A percentile compares a stretch with the other conserved stretches of the same genome.
Conservation (phyloP, 164 flowering plant genomes). For the Aristolochia contorta region DNA sequence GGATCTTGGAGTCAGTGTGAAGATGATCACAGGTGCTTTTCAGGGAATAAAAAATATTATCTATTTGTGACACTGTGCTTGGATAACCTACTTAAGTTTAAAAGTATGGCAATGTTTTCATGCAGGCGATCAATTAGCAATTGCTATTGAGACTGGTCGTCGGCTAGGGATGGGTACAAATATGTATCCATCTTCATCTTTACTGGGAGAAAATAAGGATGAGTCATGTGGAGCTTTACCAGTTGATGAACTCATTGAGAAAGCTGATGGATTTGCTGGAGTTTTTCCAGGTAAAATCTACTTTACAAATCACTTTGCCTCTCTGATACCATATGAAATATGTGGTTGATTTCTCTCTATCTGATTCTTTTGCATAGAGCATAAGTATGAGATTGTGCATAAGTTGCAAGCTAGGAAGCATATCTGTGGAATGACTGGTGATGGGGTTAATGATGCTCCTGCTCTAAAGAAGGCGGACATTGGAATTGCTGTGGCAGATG, state of each 20-base stretch:
- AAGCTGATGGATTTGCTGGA: conserved; percentile 74
- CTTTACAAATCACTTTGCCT: not conserved
- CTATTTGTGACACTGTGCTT: not conserved
- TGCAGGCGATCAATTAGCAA: conserved; percentile 59
- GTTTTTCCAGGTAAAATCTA: conserved; percentile 48
- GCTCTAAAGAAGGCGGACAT: conserved; percentile 57
- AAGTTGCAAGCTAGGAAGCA: conserved; percentile 52
- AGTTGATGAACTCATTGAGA: conserved; percentile 55
- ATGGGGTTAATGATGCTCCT: conserved; percentile 70
- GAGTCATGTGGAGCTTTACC: conserved; percentile 23
- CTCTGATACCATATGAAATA: conserved; percentile 1
- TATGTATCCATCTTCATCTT: conserved; percentile 57
- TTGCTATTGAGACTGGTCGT: conserved; percentile 61
- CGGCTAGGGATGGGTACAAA: conserved; percentile 69
- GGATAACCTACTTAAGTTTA: not conserved
- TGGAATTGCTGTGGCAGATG: conserved; percentile 63
- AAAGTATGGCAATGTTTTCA: not conserved
- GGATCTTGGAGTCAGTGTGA: conserved; percentile 60
- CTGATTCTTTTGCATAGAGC: conserved; percentile 26
- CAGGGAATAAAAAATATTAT: not conserved
- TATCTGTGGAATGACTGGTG: conserved; percentile 70
- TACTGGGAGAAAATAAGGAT: conserved; percentile 39
- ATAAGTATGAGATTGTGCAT: conserved; percentile 54
- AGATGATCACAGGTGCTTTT: conserved; percentile 57
- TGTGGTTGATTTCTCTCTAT: not conserved